phyloP scores from a whole-genome alignment of 768 basidiomycete genomes.

The Tylopilus subfusipes region DNA sequence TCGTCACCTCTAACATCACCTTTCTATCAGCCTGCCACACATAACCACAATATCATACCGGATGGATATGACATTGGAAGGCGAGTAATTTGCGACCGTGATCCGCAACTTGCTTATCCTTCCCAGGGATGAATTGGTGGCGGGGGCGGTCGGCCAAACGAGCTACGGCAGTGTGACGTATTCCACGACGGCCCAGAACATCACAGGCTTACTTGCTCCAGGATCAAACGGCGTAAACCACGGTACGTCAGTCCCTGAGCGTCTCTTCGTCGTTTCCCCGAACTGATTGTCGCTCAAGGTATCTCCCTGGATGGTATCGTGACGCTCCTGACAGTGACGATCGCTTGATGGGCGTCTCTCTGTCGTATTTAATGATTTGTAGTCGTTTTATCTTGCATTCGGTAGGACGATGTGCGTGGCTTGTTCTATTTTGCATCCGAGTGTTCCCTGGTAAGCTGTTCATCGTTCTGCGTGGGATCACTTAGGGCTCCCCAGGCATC shows the following conservation, averaged over 20 bases:
- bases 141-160: constrained; percentile 36
- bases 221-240: constrained; percentile 52
- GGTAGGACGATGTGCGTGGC: too few relatives aligned
- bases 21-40: constrained; percentile 22
- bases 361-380: not conserved
- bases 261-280: not conserved
- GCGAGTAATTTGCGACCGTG: constrained; percentile 16
- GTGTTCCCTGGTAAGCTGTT: too few relatives aligned
- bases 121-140: constrained; percentile 37
- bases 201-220: constrained; percentile 51
- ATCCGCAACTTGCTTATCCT: not conserved
- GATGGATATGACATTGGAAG: constrained; percentile 49
- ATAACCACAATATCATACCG: constrained; percentile 40
- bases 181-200: constrained; percentile 39
- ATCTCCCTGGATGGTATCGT: constrained; percentile 58
- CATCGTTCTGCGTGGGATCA: too few relatives aligned
- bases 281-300: constrained; percentile 31
- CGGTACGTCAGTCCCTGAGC: constrained; percentile 30
- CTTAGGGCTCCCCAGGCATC: too few relatives aligned
- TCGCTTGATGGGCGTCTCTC: constrained; percentile 23
- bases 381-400: not conserved
- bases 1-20: not conserved
- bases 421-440: too few relatives aligned
- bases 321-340: constrained; percentile 50
- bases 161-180: constrained; percentile 47